phyloP scores from a whole-genome alignment of 2,329 filamentous ascomycete genomes.

The Fusarium sterilihyphosum region DNA sequence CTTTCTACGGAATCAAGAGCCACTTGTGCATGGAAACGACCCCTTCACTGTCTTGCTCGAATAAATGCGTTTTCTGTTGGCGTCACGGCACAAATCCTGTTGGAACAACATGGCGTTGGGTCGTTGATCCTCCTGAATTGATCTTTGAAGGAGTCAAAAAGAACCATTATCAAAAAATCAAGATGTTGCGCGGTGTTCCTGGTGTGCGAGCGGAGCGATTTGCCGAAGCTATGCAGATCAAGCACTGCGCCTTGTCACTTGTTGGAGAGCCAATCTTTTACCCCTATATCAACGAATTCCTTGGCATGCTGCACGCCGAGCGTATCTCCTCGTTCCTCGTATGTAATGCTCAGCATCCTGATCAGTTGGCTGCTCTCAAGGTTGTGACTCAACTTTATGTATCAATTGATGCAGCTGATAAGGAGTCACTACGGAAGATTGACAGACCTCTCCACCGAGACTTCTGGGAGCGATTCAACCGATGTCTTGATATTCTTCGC shows the following conservation, averaged over 20 bases:
- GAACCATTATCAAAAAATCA: constrained; percentile 96
- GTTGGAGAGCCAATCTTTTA: constrained; percentile 99
- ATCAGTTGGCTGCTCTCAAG: constrained; percentile 82
- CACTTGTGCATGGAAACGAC: constrained; percentile 99
- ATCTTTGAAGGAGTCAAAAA: constrained; percentile 93
- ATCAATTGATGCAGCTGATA: constrained; percentile 93
- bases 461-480: constrained; percentile 96
- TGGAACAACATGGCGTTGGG: constrained; percentile 96
- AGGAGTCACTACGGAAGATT: constrained; percentile 86
- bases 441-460: constrained; percentile 93
- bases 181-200: constrained; percentile 93
- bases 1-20: constrained; percentile 95
- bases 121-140: constrained; percentile 87
- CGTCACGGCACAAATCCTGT: constrained; percentile 97
- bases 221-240: constrained; percentile 89
- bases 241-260: constrained; percentile 90
- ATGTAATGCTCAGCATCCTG: constrained; percentile 96
- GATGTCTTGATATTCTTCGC: constrained; percentile 88
- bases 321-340: constrained; percentile 94
- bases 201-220: constrained; percentile 93
- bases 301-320: constrained; percentile 82
- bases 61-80: constrained; percentile 99
- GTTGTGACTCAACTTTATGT: constrained; percentile 97
- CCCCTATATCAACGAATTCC: constrained; percentile 93
- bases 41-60: constrained; percentile 92